These are phyloP conservation scores for Trametes hirsuta DNA, from an alignment of 1,284 basidiomycete species.

Conservation along the genomic window DNA sequence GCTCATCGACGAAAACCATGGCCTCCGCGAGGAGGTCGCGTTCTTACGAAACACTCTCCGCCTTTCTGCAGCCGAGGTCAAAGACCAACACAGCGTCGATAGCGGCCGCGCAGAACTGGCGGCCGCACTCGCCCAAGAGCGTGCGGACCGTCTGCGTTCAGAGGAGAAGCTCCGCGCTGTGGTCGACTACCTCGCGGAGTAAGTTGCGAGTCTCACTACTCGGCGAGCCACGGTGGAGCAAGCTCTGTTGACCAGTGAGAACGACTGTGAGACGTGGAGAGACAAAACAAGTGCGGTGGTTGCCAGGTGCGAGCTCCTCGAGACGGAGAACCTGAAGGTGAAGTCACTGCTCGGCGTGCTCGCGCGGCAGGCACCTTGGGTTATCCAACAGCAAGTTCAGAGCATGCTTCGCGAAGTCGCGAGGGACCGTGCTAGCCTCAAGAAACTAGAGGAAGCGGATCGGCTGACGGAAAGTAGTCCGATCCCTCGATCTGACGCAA, in stretches of 20 bases:
- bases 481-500: neutral
- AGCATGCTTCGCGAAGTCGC: conserved; percentile 18
- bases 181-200: conserved; percentile 21
- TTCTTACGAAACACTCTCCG: conserved; percentile 19
- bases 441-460: conserved; percentile 11
- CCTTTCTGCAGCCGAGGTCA: conserved; percentile 2
- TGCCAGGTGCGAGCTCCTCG: conserved; percentile 18
- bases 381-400: conserved; percentile 14
- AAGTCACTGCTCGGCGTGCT: conserved; percentile 17
- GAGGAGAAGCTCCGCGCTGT: conserved; percentile 16
- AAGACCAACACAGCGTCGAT: neutral
- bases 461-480: neutral
- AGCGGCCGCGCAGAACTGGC: conserved; percentile 4
- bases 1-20: conserved; percentile 17
- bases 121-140: conserved; percentile 18
- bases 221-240: conserved; percentile 9
- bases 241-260: conserved; percentile 10
- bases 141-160: conserved; percentile 13
- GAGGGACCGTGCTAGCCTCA: conserved; percentile 18
- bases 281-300: conserved; percentile 15
- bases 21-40: conserved; percentile 15
- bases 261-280: conserved; percentile 13
- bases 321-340: conserved; percentile 20
- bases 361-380: conserved; percentile 7
- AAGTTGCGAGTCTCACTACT: conserved; percentile 14